phyloP scores from a whole-genome alignment of 2,329 filamentous ascomycete species.

The Aureobasidium sp. region DNA sequence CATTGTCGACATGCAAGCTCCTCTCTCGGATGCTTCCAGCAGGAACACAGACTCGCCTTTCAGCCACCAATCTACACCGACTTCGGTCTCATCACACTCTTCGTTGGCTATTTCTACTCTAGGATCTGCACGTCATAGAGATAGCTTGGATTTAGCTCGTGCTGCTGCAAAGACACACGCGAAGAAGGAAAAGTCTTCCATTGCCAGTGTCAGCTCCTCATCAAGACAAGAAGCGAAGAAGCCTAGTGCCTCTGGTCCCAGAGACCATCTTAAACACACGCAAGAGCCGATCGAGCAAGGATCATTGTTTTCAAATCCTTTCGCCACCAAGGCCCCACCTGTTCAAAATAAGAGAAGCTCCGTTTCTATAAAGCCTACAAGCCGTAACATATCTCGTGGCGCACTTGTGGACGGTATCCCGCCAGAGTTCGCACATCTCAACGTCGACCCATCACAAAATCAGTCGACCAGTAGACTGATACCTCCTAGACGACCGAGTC shows the following conservation, averaged over 20 bases:
- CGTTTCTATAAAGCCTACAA: not conserved
- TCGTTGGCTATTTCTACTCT: conserved; percentile 44
- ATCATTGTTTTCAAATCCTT: not conserved
- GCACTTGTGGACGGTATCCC: conserved; percentile 18
- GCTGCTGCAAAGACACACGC: not conserved
- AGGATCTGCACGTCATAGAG: conserved; percentile 9
- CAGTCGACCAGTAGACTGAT: conserved; percentile 39
- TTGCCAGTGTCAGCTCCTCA: not conserved
- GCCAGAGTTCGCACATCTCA: conserved; percentile 46
- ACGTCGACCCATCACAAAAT: conserved; percentile 51
- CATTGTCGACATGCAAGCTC: not conserved
- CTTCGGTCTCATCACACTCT: conserved; percentile 69
- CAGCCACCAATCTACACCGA: conserved; percentile 71
- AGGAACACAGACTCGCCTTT: conserved; percentile 70
- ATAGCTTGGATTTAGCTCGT: conserved; percentile 10
- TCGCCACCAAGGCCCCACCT: not conserved
- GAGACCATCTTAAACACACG: not conserved
- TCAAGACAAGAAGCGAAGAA: not conserved
- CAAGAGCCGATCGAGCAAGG: not conserved
- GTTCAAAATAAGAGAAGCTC: not conserved
- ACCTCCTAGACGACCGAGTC: conserved; percentile 38
- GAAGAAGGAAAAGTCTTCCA: not conserved
- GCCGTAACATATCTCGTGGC: not conserved
- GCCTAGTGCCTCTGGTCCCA: not conserved
- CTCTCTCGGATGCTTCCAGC: conserved; percentile 48